phyloP scores from a whole-genome alignment of 257 asterid species.

The Solanum habrochaites region DNA sequence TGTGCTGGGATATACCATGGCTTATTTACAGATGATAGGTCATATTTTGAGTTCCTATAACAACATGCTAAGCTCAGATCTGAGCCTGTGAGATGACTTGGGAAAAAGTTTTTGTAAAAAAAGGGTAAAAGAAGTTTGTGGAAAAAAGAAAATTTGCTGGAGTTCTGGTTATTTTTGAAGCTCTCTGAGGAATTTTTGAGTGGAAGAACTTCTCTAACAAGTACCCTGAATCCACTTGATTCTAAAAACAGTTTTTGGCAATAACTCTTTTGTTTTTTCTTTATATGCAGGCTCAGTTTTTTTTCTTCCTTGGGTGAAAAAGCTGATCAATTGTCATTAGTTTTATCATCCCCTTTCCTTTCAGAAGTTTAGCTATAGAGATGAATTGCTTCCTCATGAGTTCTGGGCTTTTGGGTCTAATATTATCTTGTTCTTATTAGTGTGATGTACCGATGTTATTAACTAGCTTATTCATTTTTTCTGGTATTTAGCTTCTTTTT shows the following conservation, averaged over 20 bases:
- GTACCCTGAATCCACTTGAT: neutral
- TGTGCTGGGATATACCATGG: neutral
- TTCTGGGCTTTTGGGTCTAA: neutral
- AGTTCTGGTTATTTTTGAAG: neutral
- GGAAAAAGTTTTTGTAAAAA: neutral
- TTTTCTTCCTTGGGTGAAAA: neutral
- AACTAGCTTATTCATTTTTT: neutral
- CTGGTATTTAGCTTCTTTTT: neutral
- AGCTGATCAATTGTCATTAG: neutral
- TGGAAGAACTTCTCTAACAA: neutral
- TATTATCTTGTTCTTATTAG: neutral
- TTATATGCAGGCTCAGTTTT: neutral
- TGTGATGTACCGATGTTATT: neutral
- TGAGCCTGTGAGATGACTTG: neutral
- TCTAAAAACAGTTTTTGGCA: neutral
- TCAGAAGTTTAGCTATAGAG: neutral
- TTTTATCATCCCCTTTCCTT: neutral
- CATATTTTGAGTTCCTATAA: neutral
- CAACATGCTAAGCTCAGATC: neutral
- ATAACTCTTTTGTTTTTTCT: neutral
- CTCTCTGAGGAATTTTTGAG: neutral
- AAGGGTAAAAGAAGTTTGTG: neutral
- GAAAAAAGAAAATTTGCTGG: neutral
- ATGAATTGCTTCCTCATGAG: neutral
- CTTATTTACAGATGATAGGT: neutral